Evolutionary conservation across 306 rosid species (phyloP).

Genomic region (Corylus heterophylla): DNA sequence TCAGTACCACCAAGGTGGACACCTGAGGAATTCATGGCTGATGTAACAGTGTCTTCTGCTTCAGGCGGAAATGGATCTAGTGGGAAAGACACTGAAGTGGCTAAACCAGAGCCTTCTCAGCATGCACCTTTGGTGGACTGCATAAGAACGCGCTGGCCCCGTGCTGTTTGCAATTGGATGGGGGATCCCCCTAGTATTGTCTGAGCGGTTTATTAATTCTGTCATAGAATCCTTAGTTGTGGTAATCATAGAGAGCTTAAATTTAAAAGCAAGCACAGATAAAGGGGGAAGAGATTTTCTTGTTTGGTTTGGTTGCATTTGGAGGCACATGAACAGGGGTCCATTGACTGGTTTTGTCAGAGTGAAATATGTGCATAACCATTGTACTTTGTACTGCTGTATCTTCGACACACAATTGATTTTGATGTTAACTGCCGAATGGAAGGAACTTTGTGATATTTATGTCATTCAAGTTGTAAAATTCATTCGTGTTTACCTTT

Average conservation of each 20-base stretch:
- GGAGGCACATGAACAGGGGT: slow-evolving; percentile 32
- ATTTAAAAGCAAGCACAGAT: slow-evolving; percentile 24
- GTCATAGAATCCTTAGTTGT: slow-evolving; percentile 2
- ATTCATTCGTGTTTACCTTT: slow-evolving; percentile 37
- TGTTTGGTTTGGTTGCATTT: slow-evolving; percentile 30
- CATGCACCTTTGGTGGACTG: slow-evolving; percentile 98
- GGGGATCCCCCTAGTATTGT: slow-evolving; percentile 98
- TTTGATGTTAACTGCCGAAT: slow-evolving; percentile 39
- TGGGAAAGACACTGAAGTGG: slow-evolving; percentile 55
- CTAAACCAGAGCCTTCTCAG: slow-evolving; percentile 78
- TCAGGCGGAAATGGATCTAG: slow-evolving; percentile 53
- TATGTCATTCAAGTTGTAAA: slow-evolving; percentile 39
- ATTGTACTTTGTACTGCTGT: slow-evolving; percentile 41
- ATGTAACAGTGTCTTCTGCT: slow-evolving; percentile 64
- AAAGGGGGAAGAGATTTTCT: slow-evolving; percentile 22
- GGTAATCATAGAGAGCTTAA: slow-evolving; percentile 25
- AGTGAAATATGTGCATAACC: slow-evolving; percentile 32
- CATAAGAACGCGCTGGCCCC: slow-evolving; percentile 91
- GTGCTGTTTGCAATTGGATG: slow-evolving; percentile 81
- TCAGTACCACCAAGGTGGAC: slow-evolving; percentile 99
- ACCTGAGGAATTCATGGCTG: slow-evolving; percentile 91
- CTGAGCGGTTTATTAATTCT: slow-evolving; percentile 33
- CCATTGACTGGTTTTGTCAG: slow-evolving; percentile 27
- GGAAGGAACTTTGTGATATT: slow-evolving; percentile 32
- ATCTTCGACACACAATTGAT: slow-evolving; percentile 43